Evolutionary conservation across 2,329 filamentous ascomycete species (phyloP), one percentile per base, ranked within the genome.

Genomic region (Aureobasidium mangrovei): DNA sequence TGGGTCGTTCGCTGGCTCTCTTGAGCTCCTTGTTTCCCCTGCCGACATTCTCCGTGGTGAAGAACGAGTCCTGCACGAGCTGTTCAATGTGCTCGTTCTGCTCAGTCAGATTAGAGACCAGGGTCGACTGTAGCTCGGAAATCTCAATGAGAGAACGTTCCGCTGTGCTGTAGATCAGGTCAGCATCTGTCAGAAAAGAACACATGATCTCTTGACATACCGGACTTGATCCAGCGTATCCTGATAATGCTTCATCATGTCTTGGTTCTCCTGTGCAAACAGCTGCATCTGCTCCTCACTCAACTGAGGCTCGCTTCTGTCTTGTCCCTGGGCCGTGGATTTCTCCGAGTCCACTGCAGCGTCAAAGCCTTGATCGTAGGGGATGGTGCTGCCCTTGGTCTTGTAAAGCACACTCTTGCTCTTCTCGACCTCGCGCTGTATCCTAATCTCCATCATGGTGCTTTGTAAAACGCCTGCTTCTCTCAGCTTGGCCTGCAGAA

Each of bases 71-170:
- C 41, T 84, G 77, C 32, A 95, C 88, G 24, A 98, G 77, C 67
- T 93, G 87, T 57, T 90, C 86, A 59, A 98, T 95, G 62, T 93
- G 85, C 55, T 88, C 89, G 53, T 88, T 86, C 66, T 98, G 93
- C 10, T 85, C 84, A 38, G 84, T 80, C 26, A 98, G 79, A 65
- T 96, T 95, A 63, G 82, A 82, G 39, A 93, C 88, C 9, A 98
- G 83, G 53, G 91, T 84, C 54, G 87, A 88, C 68, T 98, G 93
- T 49, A 98, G 76, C 66, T 95, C 90, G 6, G 89, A 86, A 59
- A 98, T 96, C 68, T 98, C 93, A 3, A 95, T 70, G 4, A 98
- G 78, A 0, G 90, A 95, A 67, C 87, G 88, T 69, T 98, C 90
- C 0, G 90, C 90, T 28, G 85, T 86, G 64, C 88, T 95, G 64